A percentile compares a stretch with the other conserved stretches of the same genome.
phyloP scores from a whole-genome alignment of 768 basidiomycete genomes.

The Amanita phalloides region DNA sequence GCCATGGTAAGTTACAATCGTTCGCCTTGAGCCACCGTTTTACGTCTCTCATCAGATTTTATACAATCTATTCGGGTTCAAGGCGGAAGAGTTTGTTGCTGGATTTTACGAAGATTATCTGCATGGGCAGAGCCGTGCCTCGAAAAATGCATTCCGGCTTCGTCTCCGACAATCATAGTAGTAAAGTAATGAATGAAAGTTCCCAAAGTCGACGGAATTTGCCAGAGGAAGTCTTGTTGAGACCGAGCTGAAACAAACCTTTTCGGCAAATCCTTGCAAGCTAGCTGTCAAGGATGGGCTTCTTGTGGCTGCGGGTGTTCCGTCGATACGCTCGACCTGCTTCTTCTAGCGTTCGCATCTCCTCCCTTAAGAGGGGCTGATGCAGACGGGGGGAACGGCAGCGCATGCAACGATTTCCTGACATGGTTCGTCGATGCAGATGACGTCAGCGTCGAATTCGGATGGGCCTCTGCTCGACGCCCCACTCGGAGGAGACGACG shows the following conservation, averaged over 20 bases:
- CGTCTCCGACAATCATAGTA: constrained; percentile 44
- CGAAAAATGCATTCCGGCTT: constrained; percentile 73
- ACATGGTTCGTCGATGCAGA: constrained; percentile 70
- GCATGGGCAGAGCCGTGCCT: constrained; percentile 55
- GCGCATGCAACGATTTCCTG: constrained; percentile 59
- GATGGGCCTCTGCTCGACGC: constrained; percentile 45
- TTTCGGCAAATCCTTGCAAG: no score
- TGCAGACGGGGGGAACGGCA: constrained; percentile 46
- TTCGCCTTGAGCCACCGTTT: neutral
- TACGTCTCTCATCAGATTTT: constrained; percentile 35
- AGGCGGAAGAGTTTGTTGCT: constrained; percentile 74
- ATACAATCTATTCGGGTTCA: constrained; percentile 84
- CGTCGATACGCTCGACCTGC: no score
- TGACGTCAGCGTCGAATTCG: constrained; percentile 74
- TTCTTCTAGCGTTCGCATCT: no score
- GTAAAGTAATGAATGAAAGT: no score
- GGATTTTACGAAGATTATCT: constrained; percentile 78
- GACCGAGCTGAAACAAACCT: no score
- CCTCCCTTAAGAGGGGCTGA: no score
- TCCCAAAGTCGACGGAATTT: no score
- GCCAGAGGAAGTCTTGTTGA: no score
- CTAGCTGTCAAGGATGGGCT: no score
- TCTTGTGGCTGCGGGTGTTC: no score
- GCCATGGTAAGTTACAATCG: constrained; percentile 49
- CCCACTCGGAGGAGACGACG: constrained; percentile 40